Base-by-base conservation (phyloP, 495 filamentous ascomycete genomes). In the Penicillium silybi region DNA sequence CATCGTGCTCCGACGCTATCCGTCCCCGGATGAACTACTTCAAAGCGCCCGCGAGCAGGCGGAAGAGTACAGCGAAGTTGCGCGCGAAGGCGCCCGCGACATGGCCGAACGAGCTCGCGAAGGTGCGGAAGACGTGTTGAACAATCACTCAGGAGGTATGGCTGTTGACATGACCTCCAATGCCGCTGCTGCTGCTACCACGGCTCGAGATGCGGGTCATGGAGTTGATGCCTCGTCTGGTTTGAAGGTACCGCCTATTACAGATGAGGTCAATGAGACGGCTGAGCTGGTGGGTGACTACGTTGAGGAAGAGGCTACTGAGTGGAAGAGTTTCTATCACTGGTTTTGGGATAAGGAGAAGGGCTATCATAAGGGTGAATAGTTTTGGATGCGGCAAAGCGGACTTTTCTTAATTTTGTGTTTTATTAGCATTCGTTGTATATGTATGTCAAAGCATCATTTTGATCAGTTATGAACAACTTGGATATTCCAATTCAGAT, bases 241-340 rank as follows among this genome's bases (percentile, higher is more conserved):
- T 1, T 4, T 63, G 13, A 63, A 63, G 37, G 52, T 59, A 2
- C 41, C 61, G 1, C 40, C 50, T 34, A n/a, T 59, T 17, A 15
- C 52, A 0, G 62, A 68, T 38, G 67, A 65, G n/a, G 54, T 69
- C 6, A 73, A 77, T 53, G 73, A 74, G 53, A 72, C 72, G 26
- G 74, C 72, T 18, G 74, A 77, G 52, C 50, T 77, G 59, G 73
- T 77, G 3, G 69, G 66, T 1, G 74, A 77, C 27, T 77, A 77
- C 56, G 74, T 77, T 26, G 72, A 74, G 37, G 74, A 76, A 43
- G 73, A 75, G 34, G 65, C 66, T 6, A 62, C 37, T 0, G 68
- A 71, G 49, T 73, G 73, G 70, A 69, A 65, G 56, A 71, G 59
- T 32, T 56, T 77, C 18, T 77, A 77, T 41, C 71, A 74, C 50